Evolutionary conservation across 2,329 filamentous ascomycete genomes (phyloP), one percentile per base, ranked within the genome.

Genomic region (Periconia digitata): DNA sequence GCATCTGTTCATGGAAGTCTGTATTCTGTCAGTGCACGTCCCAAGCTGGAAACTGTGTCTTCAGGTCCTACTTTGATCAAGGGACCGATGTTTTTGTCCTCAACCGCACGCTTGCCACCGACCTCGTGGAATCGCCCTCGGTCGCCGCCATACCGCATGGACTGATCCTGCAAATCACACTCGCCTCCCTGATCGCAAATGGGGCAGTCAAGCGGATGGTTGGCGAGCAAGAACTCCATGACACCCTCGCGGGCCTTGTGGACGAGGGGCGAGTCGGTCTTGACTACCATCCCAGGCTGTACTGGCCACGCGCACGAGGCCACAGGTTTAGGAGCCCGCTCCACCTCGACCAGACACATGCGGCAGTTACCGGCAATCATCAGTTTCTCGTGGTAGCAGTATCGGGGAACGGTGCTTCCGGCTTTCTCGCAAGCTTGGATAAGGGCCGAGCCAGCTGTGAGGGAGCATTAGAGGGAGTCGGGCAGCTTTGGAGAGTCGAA

Each of bases 391-490:
- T 96, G 92, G 77, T 97, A 97, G 78, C 92, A 97, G 77, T 96
- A 96, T 90, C 92, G 91, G 63, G 92, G 92, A 69, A 97, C 82
- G 54, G 88, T 94, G 59, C 81, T 83, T 69, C 94, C 94, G 58
- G 92, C 94, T 80, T 99, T 96, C 78, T 99, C 94, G 80, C 94
- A 99, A 71, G 94, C 94, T 79, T 99, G 94, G 73, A 99, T 99
- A 67, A 99, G 83, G 69, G 94, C 92, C 64, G 94, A 94, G 60
- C 92, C 92, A 76, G 92, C 92, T 96, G 72, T 73, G 66, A 52
- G 54, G 49, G 52, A 53, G 4, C 47, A 58, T 69, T 61, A 70
- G 65, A 47, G 54, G n/a, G 38, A 50, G 42, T 49, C 56, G n/a
- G 20, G 43, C 29, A 58, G 56, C 48, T 54, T 42, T 20, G 49